Conservation (phyloP, 2,329 filamentous ascomycete genomes). For the Aspergillus ustus region DNA sequence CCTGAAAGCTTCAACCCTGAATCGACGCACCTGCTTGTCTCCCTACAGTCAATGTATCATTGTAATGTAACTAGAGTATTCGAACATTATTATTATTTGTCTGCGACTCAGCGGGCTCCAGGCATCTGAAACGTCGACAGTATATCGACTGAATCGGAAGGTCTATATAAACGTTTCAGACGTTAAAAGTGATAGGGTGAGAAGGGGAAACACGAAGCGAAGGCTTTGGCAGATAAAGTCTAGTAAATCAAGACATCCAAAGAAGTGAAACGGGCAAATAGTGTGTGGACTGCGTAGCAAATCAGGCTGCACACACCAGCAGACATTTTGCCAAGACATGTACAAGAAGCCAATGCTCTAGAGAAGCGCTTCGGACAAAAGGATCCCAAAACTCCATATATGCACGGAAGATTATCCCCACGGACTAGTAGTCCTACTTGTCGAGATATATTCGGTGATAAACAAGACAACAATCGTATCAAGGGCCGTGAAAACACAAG, state of each 20-base stretch:
- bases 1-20: neutral
- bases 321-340: constrained; percentile 31
- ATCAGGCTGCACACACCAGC: constrained; percentile 23
- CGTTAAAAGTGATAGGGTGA: constrained; percentile 15
- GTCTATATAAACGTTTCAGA: constrained; percentile 29
- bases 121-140: constrained; percentile 23
- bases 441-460: constrained; percentile 22
- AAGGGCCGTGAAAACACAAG: constrained; percentile 22
- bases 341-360: constrained; percentile 28
- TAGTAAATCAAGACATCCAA: constrained; percentile 23
- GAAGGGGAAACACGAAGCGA: constrained; percentile 15
- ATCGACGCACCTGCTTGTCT: neutral
- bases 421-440: neutral
- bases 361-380: constrained; percentile 29
- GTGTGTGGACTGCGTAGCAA: constrained; percentile 21
- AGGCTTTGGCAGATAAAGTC: constrained; percentile 14
- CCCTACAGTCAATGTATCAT: neutral
- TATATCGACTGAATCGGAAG: constrained; percentile 24
- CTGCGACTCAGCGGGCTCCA: constrained; percentile 24
- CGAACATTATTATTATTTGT: constrained; percentile 21
- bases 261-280: constrained; percentile 22
- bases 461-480: constrained; percentile 32
- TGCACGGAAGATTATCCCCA: constrained; percentile 23
- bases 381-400: constrained; percentile 32
- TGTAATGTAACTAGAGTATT: neutral